Evolutionary conservation across 345 rosid genomes (phyloP).

Genomic region (Eucalyptus globulus): DNA sequence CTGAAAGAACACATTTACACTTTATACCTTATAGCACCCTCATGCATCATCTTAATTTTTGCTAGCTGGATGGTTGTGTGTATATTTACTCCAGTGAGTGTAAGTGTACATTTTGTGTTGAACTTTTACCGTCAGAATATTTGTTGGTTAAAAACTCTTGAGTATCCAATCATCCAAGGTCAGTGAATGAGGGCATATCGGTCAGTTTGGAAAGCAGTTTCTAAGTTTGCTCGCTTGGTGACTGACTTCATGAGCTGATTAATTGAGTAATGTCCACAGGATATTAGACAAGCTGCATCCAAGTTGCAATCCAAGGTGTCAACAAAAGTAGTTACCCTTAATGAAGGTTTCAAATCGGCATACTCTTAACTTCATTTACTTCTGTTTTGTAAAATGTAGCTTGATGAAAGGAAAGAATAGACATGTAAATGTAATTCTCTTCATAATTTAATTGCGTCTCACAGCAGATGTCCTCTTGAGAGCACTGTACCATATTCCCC

Average conservation of each 20-base stretch:
- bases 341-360: slow-evolving; percentile 78
- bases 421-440: background rate
- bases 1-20: background rate
- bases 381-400: background rate
- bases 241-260: background rate
- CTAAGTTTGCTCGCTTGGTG: background rate
- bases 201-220: background rate
- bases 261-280: slow-evolving; percentile 21
- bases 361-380: slow-evolving; percentile 10
- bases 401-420: background rate
- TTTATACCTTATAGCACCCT: background rate
- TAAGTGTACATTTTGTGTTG: background rate
- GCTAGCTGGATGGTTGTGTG: background rate
- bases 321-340: slow-evolving; percentile 76
- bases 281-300: slow-evolving; percentile 54
- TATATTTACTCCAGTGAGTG: background rate
- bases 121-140: background rate
- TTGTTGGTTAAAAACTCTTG: background rate
- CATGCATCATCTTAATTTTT: background rate
- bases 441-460: background rate
- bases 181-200: background rate
- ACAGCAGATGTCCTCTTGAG: background rate
- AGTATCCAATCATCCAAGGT: background rate
- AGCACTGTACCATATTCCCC: background rate
- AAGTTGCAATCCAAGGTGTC: slow-evolving; percentile 77